Base-by-base conservation (phyloP, 192 early-diverging fungal species). In the Rhizoclosmatium globosum region DNA sequence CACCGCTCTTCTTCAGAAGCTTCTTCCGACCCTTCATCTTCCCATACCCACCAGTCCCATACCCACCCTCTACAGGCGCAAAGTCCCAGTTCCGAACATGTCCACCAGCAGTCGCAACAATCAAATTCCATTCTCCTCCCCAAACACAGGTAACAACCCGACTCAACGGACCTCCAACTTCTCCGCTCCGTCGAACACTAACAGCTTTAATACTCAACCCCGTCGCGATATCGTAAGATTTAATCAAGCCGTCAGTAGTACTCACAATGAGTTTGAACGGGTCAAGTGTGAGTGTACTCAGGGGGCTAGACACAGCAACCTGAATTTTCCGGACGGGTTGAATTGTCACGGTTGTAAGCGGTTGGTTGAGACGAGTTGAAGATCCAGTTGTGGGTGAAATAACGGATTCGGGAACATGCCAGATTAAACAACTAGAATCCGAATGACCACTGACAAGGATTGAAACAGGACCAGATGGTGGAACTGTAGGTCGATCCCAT, bases 11-110 rank as follows among this genome's bases (percentile, higher is more conserved):
- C 50, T 47, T 41, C 38, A 42, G 44, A 46, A 31, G 19, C 19
- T 68, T 68, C 73, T 59, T 7, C 73, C 39, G 31, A 3, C 4
- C 3, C 56, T 74, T 74, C 3, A 39, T 17, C 15, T 38, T 17
- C 23, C 43, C 59, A 39, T 43, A 3, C 4, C 41, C 43, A 68
- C 66, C 77, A 47, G n/a, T n/a, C 11, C 31, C 67, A 15, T 19
- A 38, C 6, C 38, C 41, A 19, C 21, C 41, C 6, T 38, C 23
- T 59, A 64, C 6, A 31, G 68, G 59, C 59, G 58, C 61, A 69
- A 79, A 79, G 60, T 79, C 78, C 78, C 78, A 79, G 42, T 53
- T 69, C 47, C 78, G 56, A 7, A 79, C 70, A 45, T 48, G 41
- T n/a, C 78, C 70, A 42, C 61, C 64, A 47, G 47, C 70, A 11